phyloP scores from a whole-genome alignment of 306 rosid genomes.

The Trifolium subterraneum region DNA sequence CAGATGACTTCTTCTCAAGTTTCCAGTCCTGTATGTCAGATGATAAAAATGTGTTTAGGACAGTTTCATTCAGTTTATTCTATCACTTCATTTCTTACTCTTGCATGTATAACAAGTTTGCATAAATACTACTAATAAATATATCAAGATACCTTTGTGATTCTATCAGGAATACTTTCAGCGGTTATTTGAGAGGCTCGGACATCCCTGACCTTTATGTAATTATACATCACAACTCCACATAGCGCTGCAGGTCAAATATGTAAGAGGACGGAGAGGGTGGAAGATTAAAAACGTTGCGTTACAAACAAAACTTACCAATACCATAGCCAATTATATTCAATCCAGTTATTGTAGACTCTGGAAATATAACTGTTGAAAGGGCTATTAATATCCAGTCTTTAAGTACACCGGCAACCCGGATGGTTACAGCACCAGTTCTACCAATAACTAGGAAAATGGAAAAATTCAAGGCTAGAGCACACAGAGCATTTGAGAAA shows the following conservation, averaged over 20 bases:
- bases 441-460: conserved; percentile 91
- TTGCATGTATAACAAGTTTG: conserved; percentile 15
- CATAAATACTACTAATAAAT: neutral
- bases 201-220: conserved; percentile 89
- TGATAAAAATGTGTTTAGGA: neutral
- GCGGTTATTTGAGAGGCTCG: conserved; percentile 70
- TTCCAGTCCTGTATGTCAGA: conserved; percentile 81
- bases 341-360: conserved; percentile 82
- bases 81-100: conserved; percentile 14
- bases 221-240: conserved; percentile 94
- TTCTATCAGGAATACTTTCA: conserved; percentile 72
- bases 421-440: conserved; percentile 95
- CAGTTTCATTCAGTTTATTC: neutral
- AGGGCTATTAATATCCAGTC: conserved; percentile 98
- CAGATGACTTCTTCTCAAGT: conserved; percentile 83
- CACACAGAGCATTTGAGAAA: conserved; percentile 89
- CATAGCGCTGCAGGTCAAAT: conserved; percentile 68
- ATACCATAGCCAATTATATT: conserved; percentile 93
- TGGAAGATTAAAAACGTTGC: neutral
- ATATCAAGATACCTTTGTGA: conserved; percentile 59
- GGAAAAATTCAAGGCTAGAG: conserved; percentile 94
- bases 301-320: conserved; percentile 55
- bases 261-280: neutral
- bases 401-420: conserved; percentile 95
- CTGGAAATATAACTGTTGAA: conserved; percentile 92